phyloP scores from a whole-genome alignment of 2,329 filamentous ascomycete genomes.

The Paraphoma chrysanthemicola region DNA sequence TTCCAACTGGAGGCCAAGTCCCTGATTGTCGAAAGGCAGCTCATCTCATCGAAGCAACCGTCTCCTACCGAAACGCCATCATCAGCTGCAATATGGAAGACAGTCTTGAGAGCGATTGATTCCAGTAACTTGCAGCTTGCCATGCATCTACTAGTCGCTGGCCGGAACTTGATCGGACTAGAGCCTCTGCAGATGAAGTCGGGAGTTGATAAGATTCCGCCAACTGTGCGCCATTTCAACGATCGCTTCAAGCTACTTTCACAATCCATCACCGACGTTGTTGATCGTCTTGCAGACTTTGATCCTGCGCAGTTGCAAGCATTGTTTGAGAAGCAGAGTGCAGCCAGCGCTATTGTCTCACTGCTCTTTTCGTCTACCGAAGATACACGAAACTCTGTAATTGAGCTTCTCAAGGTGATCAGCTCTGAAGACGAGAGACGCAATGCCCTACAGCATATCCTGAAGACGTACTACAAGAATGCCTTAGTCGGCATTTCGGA shows the following conservation, averaged over 20 bases:
- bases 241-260: slow-evolving; percentile 69
- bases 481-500: slow-evolving; percentile 64
- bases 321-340: slow-evolving; percentile 71
- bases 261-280: slow-evolving; percentile 71
- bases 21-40: slow-evolving; percentile 71
- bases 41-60: slow-evolving; percentile 66
- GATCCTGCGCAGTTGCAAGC: slow-evolving; percentile 70
- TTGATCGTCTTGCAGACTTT: slow-evolving; percentile 82
- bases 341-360: slow-evolving; percentile 77
- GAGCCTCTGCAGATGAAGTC: slow-evolving; percentile 68
- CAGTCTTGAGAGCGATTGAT: slow-evolving; percentile 72
- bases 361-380: slow-evolving; percentile 82
- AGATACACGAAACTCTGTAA: slow-evolving; percentile 78
- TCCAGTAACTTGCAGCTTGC: slow-evolving; percentile 75
- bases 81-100: slow-evolving; percentile 80
- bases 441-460: slow-evolving; percentile 67
- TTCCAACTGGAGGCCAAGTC: slow-evolving; percentile 76
- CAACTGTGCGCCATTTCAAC: slow-evolving; percentile 78
- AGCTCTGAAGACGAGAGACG: slow-evolving; percentile 71
- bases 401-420: slow-evolving; percentile 82
- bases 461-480: slow-evolving; percentile 63
- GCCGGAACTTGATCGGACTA: slow-evolving; percentile 73
- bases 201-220: slow-evolving; percentile 50
- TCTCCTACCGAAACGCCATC: slow-evolving; percentile 72
- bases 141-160: slow-evolving; percentile 73